Percentiles rank a stretch among this genome's conserved stretches.
These are phyloP conservation scores for Colletotrichum acutatum DNA, from an alignment of 2,329 filamentous ascomycete species.

Conservation along the genomic window DNA sequence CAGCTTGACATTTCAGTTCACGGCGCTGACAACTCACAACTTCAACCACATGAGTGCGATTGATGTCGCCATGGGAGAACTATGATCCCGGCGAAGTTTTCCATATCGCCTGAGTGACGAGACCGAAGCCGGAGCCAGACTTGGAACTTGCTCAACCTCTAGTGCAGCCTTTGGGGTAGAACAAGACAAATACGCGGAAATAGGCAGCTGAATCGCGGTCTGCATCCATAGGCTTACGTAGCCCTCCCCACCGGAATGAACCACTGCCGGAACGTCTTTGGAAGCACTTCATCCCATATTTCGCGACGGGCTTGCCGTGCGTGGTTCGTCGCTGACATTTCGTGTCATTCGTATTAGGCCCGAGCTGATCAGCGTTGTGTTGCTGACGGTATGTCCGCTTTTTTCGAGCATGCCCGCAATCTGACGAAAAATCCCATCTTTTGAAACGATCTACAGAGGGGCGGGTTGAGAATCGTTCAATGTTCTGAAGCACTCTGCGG, in stretches of 20 bases:
- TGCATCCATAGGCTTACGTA: background rate
- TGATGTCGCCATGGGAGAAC: too few species aligned
- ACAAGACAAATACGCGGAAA: background rate
- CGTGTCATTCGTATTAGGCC: constrained; percentile 1
- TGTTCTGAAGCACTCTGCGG: constrained; percentile 17
- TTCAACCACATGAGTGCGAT: background rate
- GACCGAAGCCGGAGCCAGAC: background rate
- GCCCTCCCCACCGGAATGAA: background rate
- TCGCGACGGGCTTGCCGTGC: background rate
- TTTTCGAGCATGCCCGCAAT: background rate
- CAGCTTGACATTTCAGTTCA: background rate
- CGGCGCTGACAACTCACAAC: background rate
- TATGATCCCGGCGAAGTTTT: too few species aligned
- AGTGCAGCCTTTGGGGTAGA: background rate
- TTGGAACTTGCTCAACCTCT: background rate
- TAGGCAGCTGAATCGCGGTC: background rate
- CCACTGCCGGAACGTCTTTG: background rate
- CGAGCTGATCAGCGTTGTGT: background rate
- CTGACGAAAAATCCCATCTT: background rate
- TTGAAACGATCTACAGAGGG: constrained; percentile 21
- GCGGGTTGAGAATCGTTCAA: background rate
- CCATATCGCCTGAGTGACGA: background rate
- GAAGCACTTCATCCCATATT: constrained; percentile 2
- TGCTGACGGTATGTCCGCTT: background rate
- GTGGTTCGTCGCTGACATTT: background rate